phyloP scores from a whole-genome alignment of 2,329 filamentous ascomycete species.

The Periconia digitata region DNA sequence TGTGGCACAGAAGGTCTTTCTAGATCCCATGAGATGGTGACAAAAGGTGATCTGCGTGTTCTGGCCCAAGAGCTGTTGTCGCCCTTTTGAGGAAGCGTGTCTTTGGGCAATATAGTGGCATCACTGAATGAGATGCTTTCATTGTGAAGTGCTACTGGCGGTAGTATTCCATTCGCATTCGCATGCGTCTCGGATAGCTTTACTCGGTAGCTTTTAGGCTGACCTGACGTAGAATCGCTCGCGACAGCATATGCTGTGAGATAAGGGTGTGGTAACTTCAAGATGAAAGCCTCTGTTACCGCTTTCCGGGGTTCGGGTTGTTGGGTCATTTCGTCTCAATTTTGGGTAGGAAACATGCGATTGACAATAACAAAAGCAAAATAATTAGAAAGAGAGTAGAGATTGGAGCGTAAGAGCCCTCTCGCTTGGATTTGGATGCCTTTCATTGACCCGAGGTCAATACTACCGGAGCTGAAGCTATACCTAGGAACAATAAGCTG shows the following conservation, averaged over 20 bases:
- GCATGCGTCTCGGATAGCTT: conserved; percentile 18
- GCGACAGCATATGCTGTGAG: conserved; percentile 37
- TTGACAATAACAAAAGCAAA: background rate
- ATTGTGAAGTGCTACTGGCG: conserved; percentile 31
- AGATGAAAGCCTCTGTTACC: conserved; percentile 23
- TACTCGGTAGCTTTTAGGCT: conserved; percentile 24
- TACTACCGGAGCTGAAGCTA: conserved; percentile 8
- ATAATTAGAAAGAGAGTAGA: background rate
- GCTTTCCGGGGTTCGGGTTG: conserved; percentile 9
- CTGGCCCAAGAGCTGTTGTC: conserved; percentile 49
- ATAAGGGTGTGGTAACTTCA: conserved; percentile 43
- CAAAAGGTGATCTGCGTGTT: conserved; percentile 47
- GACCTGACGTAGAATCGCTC: conserved; percentile 22
- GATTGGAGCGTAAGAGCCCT: background rate
- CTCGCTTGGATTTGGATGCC: conserved; percentile 4
- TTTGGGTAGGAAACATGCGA: background rate
- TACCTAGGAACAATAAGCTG: conserved; percentile 20
- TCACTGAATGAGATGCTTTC: conserved; percentile 32
- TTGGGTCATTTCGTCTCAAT: conserved; percentile 23
- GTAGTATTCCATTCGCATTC: conserved; percentile 21
- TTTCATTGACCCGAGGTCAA: conserved; percentile 27
- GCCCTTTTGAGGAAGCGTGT: conserved; percentile 25
- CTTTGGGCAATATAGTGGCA: conserved; percentile 24
- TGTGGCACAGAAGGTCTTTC: conserved; percentile 48
- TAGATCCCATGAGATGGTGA: conserved; percentile 46